phyloP scores from a whole-genome alignment of 441 rosid genomes.

The Erodium moschatum region DNA sequence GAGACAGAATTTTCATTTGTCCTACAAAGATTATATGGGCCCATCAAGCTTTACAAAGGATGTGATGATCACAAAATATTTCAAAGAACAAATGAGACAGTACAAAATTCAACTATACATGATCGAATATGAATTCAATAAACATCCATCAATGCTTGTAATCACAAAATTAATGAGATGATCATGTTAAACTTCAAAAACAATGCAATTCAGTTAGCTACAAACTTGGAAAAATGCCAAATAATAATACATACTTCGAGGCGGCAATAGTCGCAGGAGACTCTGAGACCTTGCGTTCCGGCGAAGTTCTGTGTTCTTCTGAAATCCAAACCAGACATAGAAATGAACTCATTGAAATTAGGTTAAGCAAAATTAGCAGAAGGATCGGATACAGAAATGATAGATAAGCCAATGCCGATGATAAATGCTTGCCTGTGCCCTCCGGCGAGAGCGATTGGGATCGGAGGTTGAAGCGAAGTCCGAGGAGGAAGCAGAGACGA shows the following conservation, averaged over 20 bases:
- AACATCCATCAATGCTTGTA: neutral
- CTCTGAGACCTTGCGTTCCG: conserved; percentile 10
- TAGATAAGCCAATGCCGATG: neutral
- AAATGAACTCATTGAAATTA: neutral
- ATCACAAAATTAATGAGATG: too few relatives aligned
- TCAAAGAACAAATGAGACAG: neutral
- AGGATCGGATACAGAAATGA: neutral
- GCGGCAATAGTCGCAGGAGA: conserved; percentile 50
- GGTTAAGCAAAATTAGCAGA: neutral
- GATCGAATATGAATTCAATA: neutral
- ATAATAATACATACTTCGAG: conserved; percentile 43
- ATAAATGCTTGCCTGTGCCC: conserved; percentile 21
- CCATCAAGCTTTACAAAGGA: too few relatives aligned
- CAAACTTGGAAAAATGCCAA: neutral
- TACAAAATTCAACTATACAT: neutral
- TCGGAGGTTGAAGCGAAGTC: neutral
- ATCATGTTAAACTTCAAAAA: neutral
- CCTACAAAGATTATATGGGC: too few relatives aligned
- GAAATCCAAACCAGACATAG: conserved; percentile 9
- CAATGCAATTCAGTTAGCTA: neutral
- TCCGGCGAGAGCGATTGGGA: neutral
- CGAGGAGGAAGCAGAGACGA: conserved; percentile 11
- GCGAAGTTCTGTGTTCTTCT: conserved; percentile 14
- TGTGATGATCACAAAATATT: neutral
- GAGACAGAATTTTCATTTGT: too few relatives aligned